phyloP scores from a whole-genome alignment of 2,329 filamentous ascomycete species.

The Ophiosphaerella korrae region DNA sequence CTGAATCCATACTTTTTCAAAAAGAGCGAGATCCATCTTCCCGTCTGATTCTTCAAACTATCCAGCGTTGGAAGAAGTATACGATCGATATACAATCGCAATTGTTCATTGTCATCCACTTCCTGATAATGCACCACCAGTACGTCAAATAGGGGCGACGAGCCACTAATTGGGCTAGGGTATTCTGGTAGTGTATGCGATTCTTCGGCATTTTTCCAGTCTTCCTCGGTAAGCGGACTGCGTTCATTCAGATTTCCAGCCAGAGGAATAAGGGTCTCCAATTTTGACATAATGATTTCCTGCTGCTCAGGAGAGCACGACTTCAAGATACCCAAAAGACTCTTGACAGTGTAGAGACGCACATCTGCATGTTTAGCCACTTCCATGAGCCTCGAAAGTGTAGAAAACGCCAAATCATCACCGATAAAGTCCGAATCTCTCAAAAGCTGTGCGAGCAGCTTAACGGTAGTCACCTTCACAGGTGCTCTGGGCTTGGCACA shows the following conservation, averaged over 20 bases:
- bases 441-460: slow-evolving; percentile 49
- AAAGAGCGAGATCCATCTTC: slow-evolving; percentile 29
- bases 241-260: slow-evolving; percentile 46
- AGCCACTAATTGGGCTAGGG: not conserved
- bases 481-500: slow-evolving; percentile 6
- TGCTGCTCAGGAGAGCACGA: not conserved
- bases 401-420: slow-evolving; percentile 30
- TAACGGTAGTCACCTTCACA: slow-evolving; percentile 52
- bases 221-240: slow-evolving; percentile 28
- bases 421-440: slow-evolving; percentile 40
- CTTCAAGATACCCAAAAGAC: slow-evolving; percentile 38
- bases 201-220: slow-evolving; percentile 38
- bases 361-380: slow-evolving; percentile 47
- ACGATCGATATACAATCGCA: slow-evolving; percentile 13
- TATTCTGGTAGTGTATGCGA: slow-evolving; percentile 14
- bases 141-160: slow-evolving; percentile 12
- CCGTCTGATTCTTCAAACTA: slow-evolving; percentile 19
- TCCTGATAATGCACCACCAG: slow-evolving; percentile 1
- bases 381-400: slow-evolving; percentile 38
- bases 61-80: slow-evolving; percentile 28
- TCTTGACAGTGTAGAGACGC: slow-evolving; percentile 39
- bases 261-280: slow-evolving; percentile 40
- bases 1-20: slow-evolving; percentile 26
- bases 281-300: slow-evolving; percentile 23
- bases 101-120: not conserved